phyloP scores from a whole-genome alignment of 192 early-diverging fungal genomes.

The Jimgerdemannia flammicorona region DNA sequence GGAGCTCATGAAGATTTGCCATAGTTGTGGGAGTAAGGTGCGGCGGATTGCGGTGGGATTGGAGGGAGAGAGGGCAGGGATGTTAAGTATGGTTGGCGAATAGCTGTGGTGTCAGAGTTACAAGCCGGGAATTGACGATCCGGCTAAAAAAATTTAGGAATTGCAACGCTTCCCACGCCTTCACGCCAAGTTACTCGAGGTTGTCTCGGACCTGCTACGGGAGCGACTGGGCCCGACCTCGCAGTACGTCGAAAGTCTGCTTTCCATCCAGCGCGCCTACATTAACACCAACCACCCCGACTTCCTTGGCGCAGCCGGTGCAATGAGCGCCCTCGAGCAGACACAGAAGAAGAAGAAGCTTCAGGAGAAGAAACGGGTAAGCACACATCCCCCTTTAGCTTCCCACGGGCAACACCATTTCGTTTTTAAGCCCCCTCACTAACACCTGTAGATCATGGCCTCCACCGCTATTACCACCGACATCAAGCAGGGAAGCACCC shows the following conservation, averaged over 20 bases:
- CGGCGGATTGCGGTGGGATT: constrained; percentile 49
- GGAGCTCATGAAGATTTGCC: constrained; percentile 77
- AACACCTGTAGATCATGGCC: neutral
- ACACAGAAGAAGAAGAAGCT: constrained; percentile 58
- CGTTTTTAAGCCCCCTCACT: neutral
- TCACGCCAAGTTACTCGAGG: constrained; percentile 69
- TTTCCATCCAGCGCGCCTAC: constrained; percentile 78
- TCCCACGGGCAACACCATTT: neutral
- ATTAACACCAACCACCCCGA: constrained; percentile 87
- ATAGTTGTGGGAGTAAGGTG: constrained; percentile 70
- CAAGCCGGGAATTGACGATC: neutral
- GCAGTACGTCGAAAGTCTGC: constrained; percentile 73
- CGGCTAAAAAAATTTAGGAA: constrained; percentile 37
- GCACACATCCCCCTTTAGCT: neutral
- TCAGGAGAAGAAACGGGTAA: constrained; percentile 13
- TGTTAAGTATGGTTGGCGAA: neutral
- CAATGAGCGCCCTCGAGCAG: constrained; percentile 68
- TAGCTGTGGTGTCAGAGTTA: too few species aligned
- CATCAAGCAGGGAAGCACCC: constrained; percentile 27
- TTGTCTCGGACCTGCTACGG: constrained; percentile 71
- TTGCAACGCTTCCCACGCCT: constrained; percentile 73
- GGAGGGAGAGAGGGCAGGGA: neutral
- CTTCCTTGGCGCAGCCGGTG: constrained; percentile 74
- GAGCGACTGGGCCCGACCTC: constrained; percentile 72
- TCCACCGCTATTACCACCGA: constrained; percentile 29